These are phyloP conservation scores for Saccharomycopsis sp. DNA, from an alignment of 805 yeast genomes.

Conservation along the genomic window DNA sequence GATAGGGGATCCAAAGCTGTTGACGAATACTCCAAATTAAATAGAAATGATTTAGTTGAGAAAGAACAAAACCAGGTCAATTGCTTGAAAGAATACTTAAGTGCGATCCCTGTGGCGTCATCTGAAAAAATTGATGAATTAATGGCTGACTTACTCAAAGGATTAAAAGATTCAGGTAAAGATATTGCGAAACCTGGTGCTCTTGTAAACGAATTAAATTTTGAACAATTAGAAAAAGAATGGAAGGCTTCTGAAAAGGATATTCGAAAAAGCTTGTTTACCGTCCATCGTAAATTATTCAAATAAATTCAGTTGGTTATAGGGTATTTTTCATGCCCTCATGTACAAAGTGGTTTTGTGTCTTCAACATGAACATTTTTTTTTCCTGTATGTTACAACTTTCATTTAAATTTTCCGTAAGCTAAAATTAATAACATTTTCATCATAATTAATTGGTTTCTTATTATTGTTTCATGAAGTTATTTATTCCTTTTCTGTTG, in stretches of 20 bases:
- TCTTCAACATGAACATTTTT: too few species aligned
- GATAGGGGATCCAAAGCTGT: slow-evolving; percentile 45
- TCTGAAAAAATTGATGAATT: slow-evolving; percentile 2
- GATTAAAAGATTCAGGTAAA: slow-evolving; percentile 1
- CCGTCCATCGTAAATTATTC: slow-evolving; percentile 8
- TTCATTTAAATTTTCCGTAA: too few species aligned
- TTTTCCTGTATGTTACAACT: too few species aligned
- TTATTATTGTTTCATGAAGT: too few species aligned
- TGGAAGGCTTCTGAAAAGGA: slow-evolving; percentile 10
- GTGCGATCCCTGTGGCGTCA: slow-evolving; percentile 38
- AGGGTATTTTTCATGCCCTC: too few species aligned
- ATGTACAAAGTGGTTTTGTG: too few species aligned
- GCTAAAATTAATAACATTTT: too few species aligned
- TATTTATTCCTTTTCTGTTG: too few species aligned
- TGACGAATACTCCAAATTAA: slow-evolving; percentile 37
- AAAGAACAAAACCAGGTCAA: slow-evolving; percentile 42
- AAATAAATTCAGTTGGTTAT: background rate
- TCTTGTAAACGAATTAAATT: slow-evolving; percentile 7
- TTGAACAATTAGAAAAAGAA: slow-evolving; percentile 8
- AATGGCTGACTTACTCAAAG: slow-evolving; percentile 4
- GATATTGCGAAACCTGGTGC: slow-evolving; percentile 10
- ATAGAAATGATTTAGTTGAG: slow-evolving; percentile 47
- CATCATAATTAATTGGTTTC: too few species aligned
- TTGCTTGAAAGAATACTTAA: slow-evolving; percentile 35
- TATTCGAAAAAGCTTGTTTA: slow-evolving; percentile 13